Conservation (phyloP, 345 rosid genomes). For the Hibiscus mutabilis region DNA sequence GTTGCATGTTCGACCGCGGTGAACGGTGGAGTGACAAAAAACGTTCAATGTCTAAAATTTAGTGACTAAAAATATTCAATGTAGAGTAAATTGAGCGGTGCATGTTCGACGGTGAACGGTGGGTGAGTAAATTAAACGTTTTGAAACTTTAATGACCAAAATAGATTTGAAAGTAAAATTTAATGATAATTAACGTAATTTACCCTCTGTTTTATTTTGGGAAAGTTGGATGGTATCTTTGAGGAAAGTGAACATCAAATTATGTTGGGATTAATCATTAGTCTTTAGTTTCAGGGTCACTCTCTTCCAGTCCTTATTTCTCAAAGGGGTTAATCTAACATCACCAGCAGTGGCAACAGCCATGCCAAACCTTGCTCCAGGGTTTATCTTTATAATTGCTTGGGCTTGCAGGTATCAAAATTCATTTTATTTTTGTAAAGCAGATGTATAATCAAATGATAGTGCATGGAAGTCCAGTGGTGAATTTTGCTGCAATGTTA, state of each 20-base stretch:
- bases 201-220: too few relatives aligned
- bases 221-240: background rate
- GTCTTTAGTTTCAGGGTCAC: slow-evolving; percentile 46
- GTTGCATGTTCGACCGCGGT: too few relatives aligned
- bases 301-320: slow-evolving; percentile 62
- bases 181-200: too few relatives aligned
- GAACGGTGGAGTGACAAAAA: too few relatives aligned
- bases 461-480: background rate
- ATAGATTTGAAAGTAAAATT: too few relatives aligned
- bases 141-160: too few relatives aligned
- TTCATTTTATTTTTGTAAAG: background rate
- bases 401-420: slow-evolving; percentile 59
- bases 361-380: slow-evolving; percentile 96
- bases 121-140: too few relatives aligned
- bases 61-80: too few relatives aligned
- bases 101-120: too few relatives aligned
- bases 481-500: slow-evolving; percentile 7
- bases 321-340: slow-evolving; percentile 73
- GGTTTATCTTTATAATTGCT: slow-evolving; percentile 75
- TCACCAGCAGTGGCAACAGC: slow-evolving; percentile 95
- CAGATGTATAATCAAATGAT: background rate
- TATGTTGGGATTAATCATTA: background rate
- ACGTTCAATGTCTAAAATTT: too few relatives aligned
- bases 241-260: background rate
- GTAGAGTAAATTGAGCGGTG: too few relatives aligned